phyloP scores from a whole-genome alignment of 2,329 filamentous ascomycete genomes.

The Leptographium flavum region DNA sequence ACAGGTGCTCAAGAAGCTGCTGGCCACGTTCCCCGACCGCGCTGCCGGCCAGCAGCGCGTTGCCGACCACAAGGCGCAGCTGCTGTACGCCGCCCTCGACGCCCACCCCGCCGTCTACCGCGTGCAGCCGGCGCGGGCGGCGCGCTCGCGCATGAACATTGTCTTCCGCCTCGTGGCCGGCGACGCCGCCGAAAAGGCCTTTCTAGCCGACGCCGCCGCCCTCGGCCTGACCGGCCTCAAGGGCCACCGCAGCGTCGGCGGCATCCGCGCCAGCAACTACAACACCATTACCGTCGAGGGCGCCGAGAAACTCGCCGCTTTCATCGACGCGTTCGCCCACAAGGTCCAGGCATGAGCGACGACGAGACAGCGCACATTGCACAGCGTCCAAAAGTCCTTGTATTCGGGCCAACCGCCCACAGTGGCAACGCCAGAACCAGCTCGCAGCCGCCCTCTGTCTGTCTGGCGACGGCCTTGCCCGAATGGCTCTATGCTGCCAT shows the following conservation, averaged over 20 bases:
- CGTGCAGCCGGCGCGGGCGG: conserved; percentile 60
- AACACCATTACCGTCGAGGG: conserved; percentile 63
- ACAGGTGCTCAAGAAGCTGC: conserved; percentile 68
- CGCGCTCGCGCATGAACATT: conserved; percentile 84
- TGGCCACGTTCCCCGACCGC: conserved; percentile 50
- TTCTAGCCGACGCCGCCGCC: conserved; percentile 58
- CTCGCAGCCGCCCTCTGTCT: no score
- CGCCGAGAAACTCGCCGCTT: conserved; percentile 52
- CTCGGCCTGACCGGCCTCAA: conserved; percentile 66
- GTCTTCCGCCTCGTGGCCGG: conserved; percentile 62
- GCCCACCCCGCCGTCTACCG: conserved; percentile 55
- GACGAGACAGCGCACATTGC: no score
- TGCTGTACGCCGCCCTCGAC: conserved; percentile 69
- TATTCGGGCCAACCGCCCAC: no score
- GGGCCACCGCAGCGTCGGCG: conserved; percentile 76
- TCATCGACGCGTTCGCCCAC: conserved; percentile 40
- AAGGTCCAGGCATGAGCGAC: no score
- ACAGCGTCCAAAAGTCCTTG: no score
- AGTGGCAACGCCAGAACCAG: no score
- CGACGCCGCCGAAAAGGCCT: conserved; percentile 57
- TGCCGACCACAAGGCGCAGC: conserved; percentile 56
- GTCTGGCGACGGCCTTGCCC: no score
- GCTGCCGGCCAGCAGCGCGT: conserved; percentile 65
- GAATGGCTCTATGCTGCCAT: no score
- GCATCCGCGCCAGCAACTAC: conserved; percentile 79